Percentiles rank a stretch among this genome's conserved stretches.
phyloP scores from a whole-genome alignment of 306 rosid species.

The Leucaena leucocephala region DNA sequence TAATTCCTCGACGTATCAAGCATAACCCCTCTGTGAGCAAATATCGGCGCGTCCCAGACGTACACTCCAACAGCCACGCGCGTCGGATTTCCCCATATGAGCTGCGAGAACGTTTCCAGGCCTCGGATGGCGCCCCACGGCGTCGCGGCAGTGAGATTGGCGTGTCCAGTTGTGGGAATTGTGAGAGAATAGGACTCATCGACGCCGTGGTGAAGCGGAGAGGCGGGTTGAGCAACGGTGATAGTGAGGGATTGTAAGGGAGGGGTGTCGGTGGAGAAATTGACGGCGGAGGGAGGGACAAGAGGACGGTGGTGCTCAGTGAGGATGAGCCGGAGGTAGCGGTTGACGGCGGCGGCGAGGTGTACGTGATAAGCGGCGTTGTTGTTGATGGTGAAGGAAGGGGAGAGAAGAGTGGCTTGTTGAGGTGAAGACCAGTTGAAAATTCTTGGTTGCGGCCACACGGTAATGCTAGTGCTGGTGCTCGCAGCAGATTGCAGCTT shows the following conservation, averaged over 20 bases:
- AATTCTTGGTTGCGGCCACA: slow-evolving; percentile 80
- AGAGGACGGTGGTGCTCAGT: slow-evolving; percentile 71
- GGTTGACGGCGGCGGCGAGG: slow-evolving; percentile 59
- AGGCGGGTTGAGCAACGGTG: slow-evolving; percentile 38
- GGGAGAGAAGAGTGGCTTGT: slow-evolving; percentile 54
- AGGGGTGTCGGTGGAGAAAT: slow-evolving; percentile 40
- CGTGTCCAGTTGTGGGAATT: slow-evolving; percentile 38
- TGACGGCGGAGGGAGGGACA: slow-evolving; percentile 33
- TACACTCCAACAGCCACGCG: slow-evolving; percentile 51
- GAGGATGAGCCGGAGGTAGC: slow-evolving; percentile 57
- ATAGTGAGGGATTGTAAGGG: slow-evolving; percentile 51
- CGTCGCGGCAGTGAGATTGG: slow-evolving; percentile 50
- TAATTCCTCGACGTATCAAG: slow-evolving; percentile 84
- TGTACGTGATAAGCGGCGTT: slow-evolving; percentile 35
- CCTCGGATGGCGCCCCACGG: slow-evolving; percentile 88
- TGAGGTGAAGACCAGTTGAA: slow-evolving; percentile 59
- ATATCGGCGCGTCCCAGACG: slow-evolving; percentile 64
- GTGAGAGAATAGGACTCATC: slow-evolving; percentile 75
- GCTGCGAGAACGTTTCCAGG: slow-evolving; percentile 79
- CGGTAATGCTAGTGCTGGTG: slow-evolving; percentile 36
- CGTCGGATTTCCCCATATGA: slow-evolving; percentile 65
- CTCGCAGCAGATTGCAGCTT: background rate
- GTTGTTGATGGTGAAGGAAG: slow-evolving; percentile 59
- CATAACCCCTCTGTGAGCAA: slow-evolving; percentile 60
- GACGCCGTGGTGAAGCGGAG: slow-evolving; percentile 59